Base-by-base conservation (phyloP, 163 green algal species). In the Scenedesmus sp. region DNA sequence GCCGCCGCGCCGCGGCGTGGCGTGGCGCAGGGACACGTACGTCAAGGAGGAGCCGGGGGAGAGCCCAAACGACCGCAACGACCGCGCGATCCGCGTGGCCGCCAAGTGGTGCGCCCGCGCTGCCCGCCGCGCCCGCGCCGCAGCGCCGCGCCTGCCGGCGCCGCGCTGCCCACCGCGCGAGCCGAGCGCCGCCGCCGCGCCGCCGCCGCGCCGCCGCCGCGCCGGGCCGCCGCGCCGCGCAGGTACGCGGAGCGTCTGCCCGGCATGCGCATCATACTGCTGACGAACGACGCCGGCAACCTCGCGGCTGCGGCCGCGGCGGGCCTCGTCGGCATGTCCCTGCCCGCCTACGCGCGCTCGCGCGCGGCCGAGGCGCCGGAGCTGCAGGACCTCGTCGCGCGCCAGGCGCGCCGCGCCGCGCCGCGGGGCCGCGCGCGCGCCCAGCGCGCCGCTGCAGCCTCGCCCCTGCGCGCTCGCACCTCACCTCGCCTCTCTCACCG, bases 261-360 rank as follows among this genome's bases (percentile, higher is more conserved):
- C 22, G 48, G 54, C 67, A 87, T 91, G 80, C 69, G 86, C 14
- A 75, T 98, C 53, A 71, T 98, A 1, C 82, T 99, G 56, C 82
- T 99, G 9, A 97, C 91, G 6, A 93, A 97, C 47, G 95, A 99
- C 69, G 90, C 80, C 4, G 95, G 89, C 78, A 98, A 96, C 87
- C 83, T 89, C 4, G 64, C 69, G 17, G 91, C 89, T 57, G 95
- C 93, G 3, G 42, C 29, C 63, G 65, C 81, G 11, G 81, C 91
- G 45, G 92, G 93, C 11, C 24, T 97, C 10, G 64, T 80, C 2
- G 87, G 87, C 13, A 83, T 93, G 65, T 86, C 76, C 31, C 75
- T 91, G 17, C 50, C 83, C 36, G 69, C 76, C 6, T 96, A 95
- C 84, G 87, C 86, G 4, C 60, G 78, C 50, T 83, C 29, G 20